A percentile compares a stretch with the other conserved stretches of the same genome.
phyloP scores from a whole-genome alignment of 208 protist species.

The Wallacemonas sp. region DNA sequence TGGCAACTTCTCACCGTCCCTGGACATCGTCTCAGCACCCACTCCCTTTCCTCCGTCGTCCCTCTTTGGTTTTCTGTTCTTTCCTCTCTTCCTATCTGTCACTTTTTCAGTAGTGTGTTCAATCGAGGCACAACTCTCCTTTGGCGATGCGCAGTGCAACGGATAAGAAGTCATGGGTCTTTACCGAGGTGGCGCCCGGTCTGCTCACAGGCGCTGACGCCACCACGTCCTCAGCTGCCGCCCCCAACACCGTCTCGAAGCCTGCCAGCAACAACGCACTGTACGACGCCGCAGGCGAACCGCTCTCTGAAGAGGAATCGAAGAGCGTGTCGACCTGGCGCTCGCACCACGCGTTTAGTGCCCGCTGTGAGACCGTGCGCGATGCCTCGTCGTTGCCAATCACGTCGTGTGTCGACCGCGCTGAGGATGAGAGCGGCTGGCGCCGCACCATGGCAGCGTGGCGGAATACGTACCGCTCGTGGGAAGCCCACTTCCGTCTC shows the following conservation, averaged over 20 bases:
- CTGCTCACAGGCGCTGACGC: not conserved
- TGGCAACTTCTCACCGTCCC: too few relatives aligned
- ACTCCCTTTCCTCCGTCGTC: too few relatives aligned
- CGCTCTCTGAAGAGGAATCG: slow-evolving; percentile 21
- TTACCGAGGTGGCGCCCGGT: not conserved
- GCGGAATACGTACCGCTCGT: slow-evolving; percentile 40
- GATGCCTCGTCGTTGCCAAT: too few relatives aligned
- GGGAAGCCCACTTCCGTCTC: slow-evolving; percentile 50
- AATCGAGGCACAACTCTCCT: too few relatives aligned
- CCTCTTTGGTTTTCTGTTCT: too few relatives aligned
- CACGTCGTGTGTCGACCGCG: not conserved
- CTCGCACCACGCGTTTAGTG: slow-evolving; percentile 75
- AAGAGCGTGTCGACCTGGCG: slow-evolving; percentile 54
- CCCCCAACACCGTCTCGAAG: slow-evolving; percentile 23
- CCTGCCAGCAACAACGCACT: slow-evolving; percentile 31
- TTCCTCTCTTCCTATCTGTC: too few relatives aligned
- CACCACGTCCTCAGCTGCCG: not conserved
- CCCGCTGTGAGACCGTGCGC: slow-evolving; percentile 40
- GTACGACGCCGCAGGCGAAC: slow-evolving; percentile 28
- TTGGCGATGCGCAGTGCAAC: too few relatives aligned
- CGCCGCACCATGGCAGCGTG: not conserved
- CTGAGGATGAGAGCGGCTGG: not conserved
- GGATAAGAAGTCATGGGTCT: too few relatives aligned
- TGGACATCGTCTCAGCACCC: too few relatives aligned
- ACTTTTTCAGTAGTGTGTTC: too few relatives aligned